Evolutionary conservation across 208 protist species (phyloP), one percentile per base, ranked within the genome.

Genomic region (Leishmania gerbilli): DNA sequence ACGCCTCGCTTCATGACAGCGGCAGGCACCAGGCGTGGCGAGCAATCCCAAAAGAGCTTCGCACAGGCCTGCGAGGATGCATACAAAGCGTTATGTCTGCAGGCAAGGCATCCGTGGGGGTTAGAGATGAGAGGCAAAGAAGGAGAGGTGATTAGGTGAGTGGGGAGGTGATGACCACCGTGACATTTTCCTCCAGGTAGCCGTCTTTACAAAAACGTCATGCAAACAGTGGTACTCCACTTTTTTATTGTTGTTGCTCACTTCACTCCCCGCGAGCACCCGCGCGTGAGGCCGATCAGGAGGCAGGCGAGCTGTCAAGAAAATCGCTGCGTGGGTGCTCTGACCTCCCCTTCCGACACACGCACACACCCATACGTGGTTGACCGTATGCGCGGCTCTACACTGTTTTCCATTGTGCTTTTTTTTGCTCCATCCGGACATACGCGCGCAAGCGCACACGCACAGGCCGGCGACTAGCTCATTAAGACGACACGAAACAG

Each of bases 1-100:
- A 80, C 77, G 31, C 79, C 78, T 40, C 42, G 6, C 24, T 79
- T 71, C 79, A 87, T 87, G 21, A 7, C 51, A 40, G 21, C 55
- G 7, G 64, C 19, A 6, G 40, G 27, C n/a, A 72, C 31, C 19
- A 31, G n/a, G 31, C 45, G 17, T 55, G n/a, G 11, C 21, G 40
- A 37, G 45, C 24, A 37, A 45, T 49, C 27, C 24, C n/a, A 7
- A 74, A 31, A 56, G 9, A 60, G 27, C 37, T 42, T 74, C 11
- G 53, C 64, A 45, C 68, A 68, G 42, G 47, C 13, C 37, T 37
- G 13, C 17, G 19, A 49, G 37, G 27, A 24, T 49, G 7, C 34
- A 24, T 47, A 11, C 67, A 64, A 8, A 55, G 4, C 34, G 6
- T 60, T 72, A 65, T 9, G n/a, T 17, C 31, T 45, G 51, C 49